Conservation (phyloP, 108 stramenopile genomes). For the Skeletonema grethae region DNA sequence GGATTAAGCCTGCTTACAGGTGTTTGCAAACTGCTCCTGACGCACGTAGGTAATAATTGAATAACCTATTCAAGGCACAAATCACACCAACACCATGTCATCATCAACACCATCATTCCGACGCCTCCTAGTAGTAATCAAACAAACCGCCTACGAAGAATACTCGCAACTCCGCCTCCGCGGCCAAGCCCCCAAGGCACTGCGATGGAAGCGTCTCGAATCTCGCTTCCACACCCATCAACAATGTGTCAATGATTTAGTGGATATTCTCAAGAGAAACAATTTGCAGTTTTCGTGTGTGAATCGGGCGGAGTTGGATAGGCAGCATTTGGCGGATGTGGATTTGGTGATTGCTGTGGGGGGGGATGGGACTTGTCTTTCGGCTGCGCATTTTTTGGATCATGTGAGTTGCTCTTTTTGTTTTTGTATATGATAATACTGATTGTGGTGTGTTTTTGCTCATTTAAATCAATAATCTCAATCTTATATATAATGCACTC, state of each 20-base stretch:
- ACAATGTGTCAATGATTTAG: conserved; percentile 64
- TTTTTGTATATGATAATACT: too few species aligned
- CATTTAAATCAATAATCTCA: neutral
- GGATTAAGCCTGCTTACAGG: too few species aligned
- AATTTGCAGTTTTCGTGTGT: conserved; percentile 85
- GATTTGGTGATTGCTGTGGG: conserved; percentile 95
- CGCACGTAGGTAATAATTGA: too few species aligned
- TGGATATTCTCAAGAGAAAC: conserved; percentile 17
- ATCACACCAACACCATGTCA: neutral
- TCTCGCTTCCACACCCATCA: conserved; percentile 82
- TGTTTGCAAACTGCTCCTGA: too few species aligned
- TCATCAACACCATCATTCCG: conserved; percentile 32
- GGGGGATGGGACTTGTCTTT: conserved; percentile 87
- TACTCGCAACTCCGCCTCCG: conserved; percentile 76
- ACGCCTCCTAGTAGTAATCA: conserved; percentile 87
- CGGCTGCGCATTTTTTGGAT: conserved; percentile 84
- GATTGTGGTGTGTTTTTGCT: neutral
- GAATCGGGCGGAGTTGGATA: conserved; percentile 94
- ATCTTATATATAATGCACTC: neutral
- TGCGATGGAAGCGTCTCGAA: conserved; percentile 82
- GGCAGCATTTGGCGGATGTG: conserved; percentile 90
- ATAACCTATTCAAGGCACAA: too few species aligned
- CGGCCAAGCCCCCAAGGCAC: conserved; percentile 90
- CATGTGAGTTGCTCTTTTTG: conserved; percentile 41
- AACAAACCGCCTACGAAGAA: conserved; percentile 92